Evolutionary conservation across 2,329 filamentous ascomycete genomes (phyloP), one percentile per base, ranked within the genome.

Genomic region (Uncinocarpus reesii): DNA sequence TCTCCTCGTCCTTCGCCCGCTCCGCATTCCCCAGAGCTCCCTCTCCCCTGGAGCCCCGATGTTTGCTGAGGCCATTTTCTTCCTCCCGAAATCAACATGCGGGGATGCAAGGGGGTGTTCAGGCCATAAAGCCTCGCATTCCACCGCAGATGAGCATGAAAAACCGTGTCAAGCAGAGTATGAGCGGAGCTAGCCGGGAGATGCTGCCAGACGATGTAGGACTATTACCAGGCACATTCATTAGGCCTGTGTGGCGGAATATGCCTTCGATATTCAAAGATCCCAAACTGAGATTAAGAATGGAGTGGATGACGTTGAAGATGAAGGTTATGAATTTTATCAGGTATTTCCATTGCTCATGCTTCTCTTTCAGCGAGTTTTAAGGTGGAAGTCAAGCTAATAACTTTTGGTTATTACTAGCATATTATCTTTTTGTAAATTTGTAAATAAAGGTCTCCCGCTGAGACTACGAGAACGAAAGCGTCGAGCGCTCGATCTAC

Each of bases 161-260:
- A 42, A 59, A 64, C 24, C 55, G 60, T 37, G 56, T 60, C 13
- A 60, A 59, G 44, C 58, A 65, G 10, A 46, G 47, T 40, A 57
- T 60, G 16, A 47, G 18, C 15, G 28, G 26, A 6, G 52, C 65
- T 38, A 55, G 60, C 34, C 53, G 56, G 26, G 50, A 59, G 15
- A 60, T 62, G 32, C 51, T 70, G 48, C 65, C 65, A n/a, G 64
- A 70, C 49, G 67, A 72, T 55, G 55, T 73, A 16, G 72, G 72
- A 28, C 35, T 74, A 37, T 56, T 75, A 38, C 68, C 68, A 10
- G 68, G 68, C 23, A 69, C 65, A 0, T 69, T 66, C 48, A 58
- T 70, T 15, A 59, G 58, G 41, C 66, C 65, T 3, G 47, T 65
- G 26, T 66, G 63, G 62, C 58, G 57, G 48, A 62, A 69, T 49